phyloP scores from a whole-genome alignment of 1,139 yeast species.

The Suhomyces bribrorum region DNA sequence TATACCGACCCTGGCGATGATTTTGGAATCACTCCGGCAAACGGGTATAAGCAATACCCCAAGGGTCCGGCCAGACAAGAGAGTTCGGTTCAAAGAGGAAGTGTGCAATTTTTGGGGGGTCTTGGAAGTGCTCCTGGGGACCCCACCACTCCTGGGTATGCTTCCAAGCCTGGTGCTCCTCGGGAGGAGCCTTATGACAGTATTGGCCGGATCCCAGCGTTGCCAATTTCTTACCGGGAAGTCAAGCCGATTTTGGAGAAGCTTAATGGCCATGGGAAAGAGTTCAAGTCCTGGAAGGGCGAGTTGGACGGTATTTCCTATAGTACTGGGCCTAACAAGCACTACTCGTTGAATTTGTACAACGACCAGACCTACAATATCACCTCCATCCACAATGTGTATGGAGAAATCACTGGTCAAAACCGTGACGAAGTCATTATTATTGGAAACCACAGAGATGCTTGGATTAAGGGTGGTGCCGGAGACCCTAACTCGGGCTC shows the following conservation, averaged over 20 bases:
- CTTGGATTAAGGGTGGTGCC: conserved; percentile 58
- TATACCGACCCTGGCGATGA: conserved; percentile 51
- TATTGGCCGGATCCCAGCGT: conserved; percentile 49
- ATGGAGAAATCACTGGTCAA: conserved; percentile 48
- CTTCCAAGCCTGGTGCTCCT: conserved; percentile 59
- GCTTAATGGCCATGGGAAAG: conserved; percentile 37
- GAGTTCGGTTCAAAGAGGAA: conserved; percentile 60
- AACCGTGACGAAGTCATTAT: conserved; percentile 42
- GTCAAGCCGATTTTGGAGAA: conserved; percentile 45
- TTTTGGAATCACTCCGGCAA: conserved; percentile 41
- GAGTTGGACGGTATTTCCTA: conserved; percentile 46
- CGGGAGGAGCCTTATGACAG: conserved; percentile 44
- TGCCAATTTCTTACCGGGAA: conserved; percentile 50
- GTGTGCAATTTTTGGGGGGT: conserved; percentile 74
- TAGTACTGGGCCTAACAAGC: conserved; percentile 50
- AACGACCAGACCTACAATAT: conserved; percentile 44
- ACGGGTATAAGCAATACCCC: conserved; percentile 48
- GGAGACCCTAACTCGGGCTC: conserved; percentile 52
- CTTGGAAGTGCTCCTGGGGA: conserved; percentile 71
- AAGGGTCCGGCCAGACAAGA: conserved; percentile 51
- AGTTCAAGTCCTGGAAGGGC: conserved; percentile 38
- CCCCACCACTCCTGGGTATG: conserved; percentile 84
- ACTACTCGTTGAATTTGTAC: conserved; percentile 43
- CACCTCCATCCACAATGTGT: conserved; percentile 47
- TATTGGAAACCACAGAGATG: conserved; percentile 52